These are phyloP conservation scores for Epichloe amarillans DNA, from an alignment of 2,329 filamentous ascomycete species.

Conservation along the genomic window DNA sequence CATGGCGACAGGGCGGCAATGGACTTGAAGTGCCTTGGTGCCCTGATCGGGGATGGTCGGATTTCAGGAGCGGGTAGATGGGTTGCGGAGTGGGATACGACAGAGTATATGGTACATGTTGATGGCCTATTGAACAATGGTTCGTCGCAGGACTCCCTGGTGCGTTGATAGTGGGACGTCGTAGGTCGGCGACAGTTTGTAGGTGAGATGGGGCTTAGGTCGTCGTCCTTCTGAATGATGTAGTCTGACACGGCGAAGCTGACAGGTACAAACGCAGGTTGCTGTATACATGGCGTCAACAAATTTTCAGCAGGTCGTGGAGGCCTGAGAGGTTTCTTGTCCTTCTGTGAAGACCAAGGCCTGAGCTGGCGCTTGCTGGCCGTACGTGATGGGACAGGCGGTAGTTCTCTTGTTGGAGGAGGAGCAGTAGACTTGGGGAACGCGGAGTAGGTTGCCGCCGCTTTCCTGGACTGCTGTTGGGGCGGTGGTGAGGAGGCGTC, in stretches of 20 bases:
- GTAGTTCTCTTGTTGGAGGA: constrained; percentile 2
- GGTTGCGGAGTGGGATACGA: constrained; percentile 12
- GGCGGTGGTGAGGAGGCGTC: constrained; percentile 8
- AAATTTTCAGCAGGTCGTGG: constrained; percentile 16
- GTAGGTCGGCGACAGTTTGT: constrained; percentile 5
- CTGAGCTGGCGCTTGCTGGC: neutral
- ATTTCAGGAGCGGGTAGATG: constrained; percentile 9
- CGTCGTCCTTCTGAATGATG: neutral
- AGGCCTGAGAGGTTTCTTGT: constrained; percentile 15
- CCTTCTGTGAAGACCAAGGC: neutral
- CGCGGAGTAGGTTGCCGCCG: constrained; percentile 25
- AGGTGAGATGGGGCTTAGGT: constrained; percentile 6
- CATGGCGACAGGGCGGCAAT: constrained; percentile 9
- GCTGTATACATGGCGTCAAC: constrained; percentile 12
- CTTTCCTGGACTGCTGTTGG: constrained; percentile 9
- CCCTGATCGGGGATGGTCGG: constrained; percentile 8
- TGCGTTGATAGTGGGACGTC: neutral
- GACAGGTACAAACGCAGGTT: constrained; percentile 2
- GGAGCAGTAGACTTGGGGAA: constrained; percentile 22
- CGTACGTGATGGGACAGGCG: neutral
- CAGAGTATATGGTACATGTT: constrained; percentile 9
- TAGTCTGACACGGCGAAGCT: neutral
- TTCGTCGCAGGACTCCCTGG: neutral
- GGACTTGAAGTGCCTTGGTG: constrained; percentile 16
- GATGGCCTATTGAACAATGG: neutral